Base-by-base conservation (phyloP, 306 rosid species). In the Fragaria ananassa region DNA sequence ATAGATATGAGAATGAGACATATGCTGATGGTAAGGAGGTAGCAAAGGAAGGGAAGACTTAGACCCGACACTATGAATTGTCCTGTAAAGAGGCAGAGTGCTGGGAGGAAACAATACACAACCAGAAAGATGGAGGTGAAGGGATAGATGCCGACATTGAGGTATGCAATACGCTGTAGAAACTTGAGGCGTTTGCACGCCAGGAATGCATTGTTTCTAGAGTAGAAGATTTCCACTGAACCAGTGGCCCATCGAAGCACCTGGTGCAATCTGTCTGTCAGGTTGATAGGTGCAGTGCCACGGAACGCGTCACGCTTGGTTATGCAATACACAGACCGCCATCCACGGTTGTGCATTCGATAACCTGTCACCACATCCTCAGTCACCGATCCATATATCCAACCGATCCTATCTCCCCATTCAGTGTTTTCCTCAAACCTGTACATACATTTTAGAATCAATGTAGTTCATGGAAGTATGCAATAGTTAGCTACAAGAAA, bases 301-400 rank as follows among this genome's bases (percentile, higher is more conserved):
- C 89, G 96, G 76, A 93, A 93, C 19, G 96, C 96, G 2, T 93
- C 97, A 1, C 96, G 86, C 77, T 85, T 93, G 17, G 97, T 93
- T 72, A 93, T 70, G 85, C 97, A 93, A 67, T 93, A 93, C 23
- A 90, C 78, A 0, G 97, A 90, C 76, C 97, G 77, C 97, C 97
- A 93, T 6, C 97, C 97, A 5, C 96, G 93, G 54, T 93, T 93
- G 84, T 93, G 97, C 97, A 93, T 93, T n/a, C 97, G 60, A 69
- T 90, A 93, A 15, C 97, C 97, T 0, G 93, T 93, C 58, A 93
- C 91, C 76, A 93, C 96, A 79, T 90, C 96, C 76, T 90, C 97
- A 71, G 35, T 31, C 35, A 31, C 35, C 4, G 35, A 31, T 31
- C 35, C 35, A 31, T 31, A 31, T 31, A 92, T 92, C 97, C 97